A percentile compares a stretch with the other conserved stretches of the same genome.
These are phyloP conservation scores for Myxozyma sirexii DNA, from an alignment of 805 yeast genomes.

Conservation along the genomic window DNA sequence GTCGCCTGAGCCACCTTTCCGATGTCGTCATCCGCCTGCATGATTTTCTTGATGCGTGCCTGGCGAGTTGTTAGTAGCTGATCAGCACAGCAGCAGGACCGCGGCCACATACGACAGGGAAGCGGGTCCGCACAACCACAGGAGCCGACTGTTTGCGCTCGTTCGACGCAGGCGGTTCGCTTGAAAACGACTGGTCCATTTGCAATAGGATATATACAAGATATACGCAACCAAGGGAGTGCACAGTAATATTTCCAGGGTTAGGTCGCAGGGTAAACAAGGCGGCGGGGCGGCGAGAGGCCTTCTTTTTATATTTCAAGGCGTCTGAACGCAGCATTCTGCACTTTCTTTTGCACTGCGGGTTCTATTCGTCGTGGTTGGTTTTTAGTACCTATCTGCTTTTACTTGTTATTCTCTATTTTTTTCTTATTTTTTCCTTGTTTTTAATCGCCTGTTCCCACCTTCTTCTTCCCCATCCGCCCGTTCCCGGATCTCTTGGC, in stretches of 20 bases:
- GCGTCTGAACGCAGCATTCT: not conserved
- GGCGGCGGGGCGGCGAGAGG: not conserved
- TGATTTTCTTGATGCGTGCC: constrained; percentile 91
- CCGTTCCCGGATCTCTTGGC: no score
- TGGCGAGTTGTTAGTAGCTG: constrained; percentile 6
- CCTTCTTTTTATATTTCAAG: not conserved
- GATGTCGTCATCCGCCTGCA: constrained; percentile 98
- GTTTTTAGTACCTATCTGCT: not conserved
- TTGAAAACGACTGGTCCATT: not conserved
- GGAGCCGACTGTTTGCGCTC: constrained; percentile 2
- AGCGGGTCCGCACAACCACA: constrained; percentile 45
- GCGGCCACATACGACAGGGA: constrained; percentile 44
- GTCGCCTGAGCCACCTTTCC: constrained; percentile 99
- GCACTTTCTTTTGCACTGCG: no score
- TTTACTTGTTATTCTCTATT: no score
- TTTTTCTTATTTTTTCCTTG: no score
- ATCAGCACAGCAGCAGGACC: not conserved
- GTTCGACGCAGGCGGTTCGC: not conserved
- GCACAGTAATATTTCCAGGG: no score
- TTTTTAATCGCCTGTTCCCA: no score
- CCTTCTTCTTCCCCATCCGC: no score
- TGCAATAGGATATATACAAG: no score
- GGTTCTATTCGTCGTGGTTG: no score
- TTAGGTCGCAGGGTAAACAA: constrained; percentile 1
- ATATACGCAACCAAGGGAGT: no score